Base-by-base conservation (phyloP, 139 green algal genomes). In the Helicosporidium sp. region DNA sequence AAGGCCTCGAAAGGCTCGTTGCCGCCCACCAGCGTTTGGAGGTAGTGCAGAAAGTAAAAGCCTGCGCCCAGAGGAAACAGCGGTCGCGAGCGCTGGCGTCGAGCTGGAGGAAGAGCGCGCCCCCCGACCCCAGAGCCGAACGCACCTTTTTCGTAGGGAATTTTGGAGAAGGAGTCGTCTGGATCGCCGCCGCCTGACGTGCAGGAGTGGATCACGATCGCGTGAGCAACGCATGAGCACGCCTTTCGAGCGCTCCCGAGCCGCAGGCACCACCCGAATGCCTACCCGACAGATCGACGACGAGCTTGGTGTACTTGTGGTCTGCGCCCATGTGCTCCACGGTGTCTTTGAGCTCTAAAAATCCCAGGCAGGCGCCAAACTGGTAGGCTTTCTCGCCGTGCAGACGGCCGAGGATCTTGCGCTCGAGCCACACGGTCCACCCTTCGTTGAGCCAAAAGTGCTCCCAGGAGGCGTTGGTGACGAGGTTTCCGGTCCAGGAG, bases 401-500 rank as follows among this genome's bases (percentile, higher is more conserved):
- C 43, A 93, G 44, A 4, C 55, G 41, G 0, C 69, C 75, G n/a
- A 89, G 43, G 27, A 92, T 93, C 54, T 82, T 83, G 44, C 83
- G 62, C 68, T 92, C 80, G 37, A 92, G 54, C 34, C 73, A 85
- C 5, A 91, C 73, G 1, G 77, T 87, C 49, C 58, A 80, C 7
- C 73, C 76, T 53, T 85, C 73, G 43, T 84, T 84, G 17, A 82
- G 58, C 62, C 66, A 85, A 43, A 83, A 84, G 48, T 83, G 49
- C 48, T 84, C 63, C 79, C 76, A 91, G 4, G 61, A 72, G 2
- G 56, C 61, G 47, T 91, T 92, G 29, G 81, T 90, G 20, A 94
- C 84, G 39, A 92, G 68, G 63, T 94, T 93, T 29, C 84, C 84
- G 0, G 72, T 87, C 85, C 85, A 95, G 54, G 31, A 69, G 76